Base-by-base conservation (phyloP, 495 filamentous ascomycete genomes). In the Penicillium alfredii region DNA sequence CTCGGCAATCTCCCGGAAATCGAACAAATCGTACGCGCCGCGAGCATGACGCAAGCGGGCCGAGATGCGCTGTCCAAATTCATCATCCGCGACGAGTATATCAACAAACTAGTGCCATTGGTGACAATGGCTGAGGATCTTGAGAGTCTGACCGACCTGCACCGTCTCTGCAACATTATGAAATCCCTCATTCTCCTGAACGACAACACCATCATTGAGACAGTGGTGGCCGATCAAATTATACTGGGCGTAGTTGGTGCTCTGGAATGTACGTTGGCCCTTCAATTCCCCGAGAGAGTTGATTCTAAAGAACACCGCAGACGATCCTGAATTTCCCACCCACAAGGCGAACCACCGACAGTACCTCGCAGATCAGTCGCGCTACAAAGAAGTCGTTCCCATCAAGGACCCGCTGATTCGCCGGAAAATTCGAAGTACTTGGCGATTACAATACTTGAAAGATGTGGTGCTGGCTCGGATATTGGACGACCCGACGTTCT, bases 281-380 rank as follows among this genome's bases (percentile, higher is more conserved):
- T 20, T 12, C 27, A 4, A 19, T 8, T 17, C 9, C 20, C n/a
- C 6, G 11, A 20, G 23, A 11, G 17, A 18, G 11, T 33, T 27
- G 30, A 33, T 31, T 29, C 45, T 49, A 29, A 43, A 15, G 7
- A 17, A 17, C 7, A 11, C 4, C 33, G 16, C 42, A 85, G 81
- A 96, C 64, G 92, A 98, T 47, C 92, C 93, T 6, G 92, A 98
- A 60, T 98, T 97, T 46, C 92, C 92, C n/a, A 88, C 79, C 25
- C 92, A 97, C 68, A 96, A 95, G 60, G 92, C 92, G 10, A 98
- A 98, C 54, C 92, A 98, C 56, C 80, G 92, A 19, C 87, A 88
- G 60, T 98, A 93, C 64, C 73, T 98, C 39, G 78, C 80, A 43
- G 86, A 90, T 58, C 78, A 86, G 44, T 85, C 86, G 4, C 80